Percentiles rank a stretch among this genome's conserved stretches.
Evolutionary conservation across 495 filamentous ascomycete species (phyloP).

Genomic region (Neurospora discreta): DNA sequence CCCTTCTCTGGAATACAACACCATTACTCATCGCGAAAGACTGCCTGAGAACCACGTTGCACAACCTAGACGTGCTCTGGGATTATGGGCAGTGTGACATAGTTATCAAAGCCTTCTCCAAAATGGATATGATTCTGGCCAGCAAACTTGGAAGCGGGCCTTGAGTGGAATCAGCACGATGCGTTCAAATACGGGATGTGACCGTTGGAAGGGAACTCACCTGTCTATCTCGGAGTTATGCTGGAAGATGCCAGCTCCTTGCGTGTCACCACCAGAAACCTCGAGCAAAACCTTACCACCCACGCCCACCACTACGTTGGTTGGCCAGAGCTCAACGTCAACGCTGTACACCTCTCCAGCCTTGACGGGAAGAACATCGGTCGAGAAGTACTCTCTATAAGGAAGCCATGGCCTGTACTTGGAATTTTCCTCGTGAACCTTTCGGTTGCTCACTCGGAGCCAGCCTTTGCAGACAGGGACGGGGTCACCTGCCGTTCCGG

Average conservation of each 20-base stretch:
- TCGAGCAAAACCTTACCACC: constrained; percentile 48
- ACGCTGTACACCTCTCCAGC: constrained; percentile 47
- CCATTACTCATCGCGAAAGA: not conserved
- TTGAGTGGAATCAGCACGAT: constrained; percentile 5
- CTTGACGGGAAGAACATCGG: constrained; percentile 43
- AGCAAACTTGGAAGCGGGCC: constrained; percentile 34
- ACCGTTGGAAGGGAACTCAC: constrained; percentile 7
- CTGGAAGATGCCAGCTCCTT: constrained; percentile 46
- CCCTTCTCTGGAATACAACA: not conserved
- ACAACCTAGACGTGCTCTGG: constrained; percentile 12
- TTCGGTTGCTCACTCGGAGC: constrained; percentile 45
- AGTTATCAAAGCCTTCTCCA: constrained; percentile 39
- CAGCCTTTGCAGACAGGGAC: constrained; percentile 44
- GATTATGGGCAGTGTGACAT: constrained; percentile 45
- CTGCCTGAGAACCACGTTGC: not conserved
- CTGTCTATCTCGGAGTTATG: constrained; percentile 35
- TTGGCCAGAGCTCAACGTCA: constrained; percentile 61
- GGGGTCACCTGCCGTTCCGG: constrained; percentile 40
- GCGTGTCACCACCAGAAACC: constrained; percentile 47
- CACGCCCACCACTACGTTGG: constrained; percentile 48
- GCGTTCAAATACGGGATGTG: not conserved
- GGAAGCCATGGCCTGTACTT: constrained; percentile 42
- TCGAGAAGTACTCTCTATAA: constrained; percentile 48
- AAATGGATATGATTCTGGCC: constrained; percentile 48
- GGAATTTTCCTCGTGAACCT: constrained; percentile 37